Evolutionary conservation across 176 grass and related monocot genomes (phyloP).

Genomic region (Sorghum bicolor): Sorghum_bicolor_NCBIv3 NC_012877.2:58875501-58876000

Average conservation of each 20-base stretch:
- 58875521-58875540: neutral
- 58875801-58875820: constrained; percentile 58
- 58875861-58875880: constrained; percentile 38
- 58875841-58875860: constrained; percentile 61
- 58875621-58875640: constrained; percentile 19
- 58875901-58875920: constrained; percentile 52
- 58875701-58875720: constrained; percentile 18
- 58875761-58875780: constrained; percentile 63
- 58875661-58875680: neutral
- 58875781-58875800: constrained; percentile 59
- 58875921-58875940: constrained; percentile 33
- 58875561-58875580: constrained; percentile 34
- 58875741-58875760: constrained; percentile 33
- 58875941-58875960: constrained; percentile 32
- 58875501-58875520: neutral
- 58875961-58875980: neutral
- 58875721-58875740: neutral
- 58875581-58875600: constrained; percentile 36
- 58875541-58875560: constrained; percentile 43
- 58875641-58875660: neutral
- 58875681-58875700: constrained; percentile 1
- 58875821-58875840: constrained; percentile 31
- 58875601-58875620: neutral
- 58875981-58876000: constrained; percentile 4
- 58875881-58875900: constrained; percentile 41